Evolutionary conservation across 139 green algal species (phyloP), one percentile per base, ranked within the genome.

Genomic region (Penium margaritaceum): DNA sequence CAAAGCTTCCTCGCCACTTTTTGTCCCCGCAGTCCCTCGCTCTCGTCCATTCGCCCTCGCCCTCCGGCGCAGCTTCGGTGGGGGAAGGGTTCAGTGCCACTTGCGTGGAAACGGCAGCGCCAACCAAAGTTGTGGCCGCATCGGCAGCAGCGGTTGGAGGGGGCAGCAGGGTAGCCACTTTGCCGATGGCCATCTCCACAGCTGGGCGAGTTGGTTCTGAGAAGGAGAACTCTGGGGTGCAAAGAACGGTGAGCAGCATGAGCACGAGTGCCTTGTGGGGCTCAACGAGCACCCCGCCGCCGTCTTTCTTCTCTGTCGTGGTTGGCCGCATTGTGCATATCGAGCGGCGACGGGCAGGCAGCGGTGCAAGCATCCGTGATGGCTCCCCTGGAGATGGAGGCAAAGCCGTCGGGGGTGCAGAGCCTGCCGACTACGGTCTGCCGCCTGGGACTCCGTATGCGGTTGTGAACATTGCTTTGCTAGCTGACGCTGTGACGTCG

Each of bases 291-390:
- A 51, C 12, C 9, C 9, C 12, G 53, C 9, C 12, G 53, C 21
- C 21, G n/a, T 15, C 53, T 32, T 9, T 32, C n/a, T 38, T 39
- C 57, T 21, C 30, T 24, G 30, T 43, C n/a, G 68, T 75, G 17
- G 68, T 75, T 9, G 68, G 68, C 30, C 68, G 60, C 19, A 75
- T 75, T 34, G 68, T 75, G 29, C 68, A 75, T 30, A 75, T 75
- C 17, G 68, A 75, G 27, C 43, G 34, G 41, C 9, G 41, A 12
- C 9, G 41, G 41, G 41, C 9, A 51, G 41, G 41, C 9, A 12
- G 41, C 44, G 24, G 21, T 55, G 44, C 21, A 29, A 21, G 44
- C 24, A 21, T 19, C 24, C 19, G 44, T 55, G 44, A 21, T 55
- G 44, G 2, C 6, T 2, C 44, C 44, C 21, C 2, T 55, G 44